Evolutionary conservation across 225 moss, liverwort and hornwort genomes (phyloP).

Genomic region (Pseudisothecium myosuroides): DNA sequence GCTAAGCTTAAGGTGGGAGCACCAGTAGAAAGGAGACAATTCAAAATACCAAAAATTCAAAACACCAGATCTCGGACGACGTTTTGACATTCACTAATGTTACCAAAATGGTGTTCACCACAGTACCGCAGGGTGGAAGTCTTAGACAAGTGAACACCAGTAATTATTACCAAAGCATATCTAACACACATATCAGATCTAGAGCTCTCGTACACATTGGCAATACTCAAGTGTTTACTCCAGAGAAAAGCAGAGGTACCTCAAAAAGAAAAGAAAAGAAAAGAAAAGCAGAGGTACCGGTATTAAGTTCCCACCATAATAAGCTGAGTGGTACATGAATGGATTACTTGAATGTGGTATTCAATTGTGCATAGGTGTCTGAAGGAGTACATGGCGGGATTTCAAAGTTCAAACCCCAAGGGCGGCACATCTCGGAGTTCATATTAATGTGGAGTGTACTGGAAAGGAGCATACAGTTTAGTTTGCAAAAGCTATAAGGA

Average conservation of each 20-base stretch:
- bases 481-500: neutral
- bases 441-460: neutral
- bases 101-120: neutral
- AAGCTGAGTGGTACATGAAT: neutral
- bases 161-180: neutral
- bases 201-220: too few relatives aligned
- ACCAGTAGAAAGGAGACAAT: neutral
- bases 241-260: neutral
- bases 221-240: neutral
- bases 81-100: neutral
- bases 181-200: neutral
- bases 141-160: neutral
- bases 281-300: neutral
- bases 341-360: neutral
- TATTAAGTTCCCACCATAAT: neutral
- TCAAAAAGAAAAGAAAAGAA: too few relatives aligned
- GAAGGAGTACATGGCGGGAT: neutral
- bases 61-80: neutral
- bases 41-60: neutral
- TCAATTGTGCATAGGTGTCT: neutral
- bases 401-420: neutral
- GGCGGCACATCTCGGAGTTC: neutral
- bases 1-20: neutral
- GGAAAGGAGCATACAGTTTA: neutral
- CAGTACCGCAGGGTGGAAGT: neutral